Conservation (phyloP, 129 eudicot species). For the Oenanthe sinensis region DNA sequence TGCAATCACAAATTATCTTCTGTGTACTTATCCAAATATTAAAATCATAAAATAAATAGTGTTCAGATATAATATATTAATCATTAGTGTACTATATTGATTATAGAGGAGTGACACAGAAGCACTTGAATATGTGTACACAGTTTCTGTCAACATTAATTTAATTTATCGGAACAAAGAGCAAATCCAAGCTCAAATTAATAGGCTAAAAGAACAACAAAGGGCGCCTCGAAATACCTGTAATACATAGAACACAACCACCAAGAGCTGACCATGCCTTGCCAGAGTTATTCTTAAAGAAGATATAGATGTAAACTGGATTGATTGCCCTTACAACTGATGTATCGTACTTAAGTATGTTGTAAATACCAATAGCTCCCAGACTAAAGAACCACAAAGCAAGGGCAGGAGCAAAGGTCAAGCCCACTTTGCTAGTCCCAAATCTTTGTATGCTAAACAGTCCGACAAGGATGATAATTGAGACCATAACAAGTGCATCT, state of each 20-base stretch:
- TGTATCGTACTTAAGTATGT: slow-evolving; percentile 43
- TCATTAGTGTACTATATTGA: not conserved
- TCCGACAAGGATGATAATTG: slow-evolving; percentile 61
- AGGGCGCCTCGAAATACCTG: slow-evolving; percentile 36
- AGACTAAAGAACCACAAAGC: slow-evolving; percentile 90
- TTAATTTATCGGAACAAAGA: not conserved
- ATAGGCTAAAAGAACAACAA: not conserved
- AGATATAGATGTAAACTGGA: slow-evolving; percentile 70
- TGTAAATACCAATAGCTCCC: slow-evolving; percentile 84
- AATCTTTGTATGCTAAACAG: slow-evolving; percentile 85
- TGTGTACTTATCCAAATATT: not conserved
- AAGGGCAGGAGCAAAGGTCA: slow-evolving; percentile 86
- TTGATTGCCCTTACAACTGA: slow-evolving; percentile 69
- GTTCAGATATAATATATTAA: not conserved
- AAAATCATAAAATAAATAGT: not conserved
- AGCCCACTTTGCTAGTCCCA: slow-evolving; percentile 93
- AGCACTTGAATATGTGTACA: not conserved
- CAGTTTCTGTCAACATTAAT: not conserved
- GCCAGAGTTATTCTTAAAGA: slow-evolving; percentile 59
- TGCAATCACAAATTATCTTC: slow-evolving; percentile 21
- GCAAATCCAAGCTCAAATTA: not conserved
- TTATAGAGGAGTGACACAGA: not conserved
- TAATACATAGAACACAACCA: slow-evolving; percentile 96
- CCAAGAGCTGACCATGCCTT: slow-evolving; percentile 95
- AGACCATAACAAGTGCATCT: slow-evolving; percentile 76